Conservation (phyloP, 345 rosid species). For the Brassica napus region DNA sequence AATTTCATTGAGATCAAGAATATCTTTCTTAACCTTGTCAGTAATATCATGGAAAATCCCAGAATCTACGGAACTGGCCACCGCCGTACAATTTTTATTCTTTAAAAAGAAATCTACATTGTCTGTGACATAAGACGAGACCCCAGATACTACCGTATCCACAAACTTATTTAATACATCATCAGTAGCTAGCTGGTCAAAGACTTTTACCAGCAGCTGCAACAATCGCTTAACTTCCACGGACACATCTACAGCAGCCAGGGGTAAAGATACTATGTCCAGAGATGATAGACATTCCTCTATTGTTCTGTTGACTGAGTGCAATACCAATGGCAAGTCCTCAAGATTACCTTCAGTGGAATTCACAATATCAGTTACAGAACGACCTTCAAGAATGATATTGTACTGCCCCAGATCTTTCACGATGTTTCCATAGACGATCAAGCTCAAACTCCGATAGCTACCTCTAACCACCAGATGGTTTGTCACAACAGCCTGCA, state of each 20-base stretch:
- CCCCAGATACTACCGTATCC: conserved; percentile 52
- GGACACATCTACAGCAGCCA: conserved; percentile 56
- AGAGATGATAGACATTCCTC: conserved; percentile 71
- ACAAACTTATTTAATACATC: conserved; percentile 56
- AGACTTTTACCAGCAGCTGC: conserved; percentile 57
- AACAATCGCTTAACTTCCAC: conserved; percentile 74
- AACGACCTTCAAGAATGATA: conserved; percentile 86
- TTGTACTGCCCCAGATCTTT: conserved; percentile 99
- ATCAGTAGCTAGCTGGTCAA: conserved; percentile 53
- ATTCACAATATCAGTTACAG: conserved; percentile 81
- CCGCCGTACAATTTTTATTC: conserved; percentile 47
- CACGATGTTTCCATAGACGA: conserved; percentile 89
- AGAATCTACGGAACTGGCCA: conserved; percentile 44
- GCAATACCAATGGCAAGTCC: conserved; percentile 83
- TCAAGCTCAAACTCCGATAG: conserved; percentile 90
- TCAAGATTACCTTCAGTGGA: conserved; percentile 90
- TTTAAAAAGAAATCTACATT: conserved; percentile 44
- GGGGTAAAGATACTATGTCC: conserved; percentile 62
- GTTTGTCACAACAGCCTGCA: conserved; percentile 97
- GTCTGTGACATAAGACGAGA: conserved; percentile 55
- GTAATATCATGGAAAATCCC: conserved; percentile 48
- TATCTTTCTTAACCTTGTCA: conserved; percentile 55
- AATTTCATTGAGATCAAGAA: conserved; percentile 52
- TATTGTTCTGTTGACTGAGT: conserved; percentile 59
- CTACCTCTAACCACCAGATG: conserved; percentile 96